phyloP scores from a whole-genome alignment of 257 asterid species.

The Scutellaria baicalensis region DNA sequence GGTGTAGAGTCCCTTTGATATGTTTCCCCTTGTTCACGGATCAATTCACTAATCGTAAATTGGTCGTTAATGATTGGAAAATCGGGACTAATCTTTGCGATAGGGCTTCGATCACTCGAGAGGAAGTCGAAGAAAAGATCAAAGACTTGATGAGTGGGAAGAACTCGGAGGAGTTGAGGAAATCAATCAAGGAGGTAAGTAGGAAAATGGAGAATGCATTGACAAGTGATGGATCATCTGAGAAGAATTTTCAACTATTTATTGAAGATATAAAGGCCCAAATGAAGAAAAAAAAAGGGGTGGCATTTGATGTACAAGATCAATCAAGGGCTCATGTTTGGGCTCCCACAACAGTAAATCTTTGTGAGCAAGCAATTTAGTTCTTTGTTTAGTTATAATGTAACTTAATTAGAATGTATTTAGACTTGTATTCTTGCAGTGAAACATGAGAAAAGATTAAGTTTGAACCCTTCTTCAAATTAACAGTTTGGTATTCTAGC shows the following conservation, averaged over 20 bases:
- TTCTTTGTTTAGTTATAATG: neutral
- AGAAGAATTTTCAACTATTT: conserved; percentile 31
- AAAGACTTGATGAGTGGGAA: conserved; percentile 40
- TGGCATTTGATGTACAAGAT: conserved; percentile 10
- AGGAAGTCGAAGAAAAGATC: conserved; percentile 48
- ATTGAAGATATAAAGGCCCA: conserved; percentile 42
- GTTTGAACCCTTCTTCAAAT: neutral
- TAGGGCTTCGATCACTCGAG: conserved; percentile 22
- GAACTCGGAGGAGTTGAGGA: conserved; percentile 30
- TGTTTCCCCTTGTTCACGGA: conserved; percentile 65
- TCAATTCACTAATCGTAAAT: conserved; percentile 60
- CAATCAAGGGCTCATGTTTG: conserved; percentile 20
- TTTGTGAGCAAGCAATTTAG: conserved; percentile 22
- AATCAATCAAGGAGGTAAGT: conserved; percentile 37
- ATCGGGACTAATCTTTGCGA: conserved; percentile 60
- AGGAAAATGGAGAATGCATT: conserved; percentile 42
- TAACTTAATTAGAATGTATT: neutral
- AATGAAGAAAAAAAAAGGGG: conserved; percentile 29
- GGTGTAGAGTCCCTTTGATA: conserved; percentile 47
- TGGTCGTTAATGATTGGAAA: conserved; percentile 72
- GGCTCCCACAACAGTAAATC: conserved; percentile 24
- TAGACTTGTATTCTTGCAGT: neutral
- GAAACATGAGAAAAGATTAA: neutral
- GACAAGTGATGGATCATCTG: conserved; percentile 50
- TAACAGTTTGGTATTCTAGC: too few relatives aligned